A percentile compares a stretch with the other conserved stretches of the same genome.
Evolutionary conservation across 2,329 filamentous ascomycete genomes (phyloP).

Genomic region (Trichoderma atrobrunneum): DNA sequence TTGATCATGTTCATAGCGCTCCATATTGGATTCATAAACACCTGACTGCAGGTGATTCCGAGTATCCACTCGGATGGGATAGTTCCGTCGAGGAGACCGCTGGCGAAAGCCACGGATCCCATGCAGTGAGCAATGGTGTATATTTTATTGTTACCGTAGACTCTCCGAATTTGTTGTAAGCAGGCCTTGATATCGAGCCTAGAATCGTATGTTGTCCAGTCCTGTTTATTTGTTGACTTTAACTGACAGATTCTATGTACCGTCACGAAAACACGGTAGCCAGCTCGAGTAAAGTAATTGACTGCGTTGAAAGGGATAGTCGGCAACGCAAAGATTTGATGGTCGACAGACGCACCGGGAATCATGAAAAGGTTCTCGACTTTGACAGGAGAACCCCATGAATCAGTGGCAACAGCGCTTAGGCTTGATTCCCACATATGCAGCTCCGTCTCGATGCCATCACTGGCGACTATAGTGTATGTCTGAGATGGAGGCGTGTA

Average conservation of each 20-base stretch:
- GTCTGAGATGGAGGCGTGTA: constrained; percentile 44
- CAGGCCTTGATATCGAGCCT: constrained; percentile 58
- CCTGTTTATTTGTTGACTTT: constrained; percentile 45
- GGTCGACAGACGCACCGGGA: constrained; percentile 60
- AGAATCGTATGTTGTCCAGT: constrained; percentile 59
- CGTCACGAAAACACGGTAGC: constrained; percentile 58
- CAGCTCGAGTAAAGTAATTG: constrained; percentile 59
- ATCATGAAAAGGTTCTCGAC: constrained; percentile 56
- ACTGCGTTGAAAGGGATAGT: constrained; percentile 63
- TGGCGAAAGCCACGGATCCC: constrained; percentile 57
- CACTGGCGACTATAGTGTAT: constrained; percentile 48
- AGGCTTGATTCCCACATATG: constrained; percentile 56
- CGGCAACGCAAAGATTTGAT: constrained; percentile 60
- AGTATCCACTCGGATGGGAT: constrained; percentile 56
- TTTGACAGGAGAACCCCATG: constrained; percentile 4
- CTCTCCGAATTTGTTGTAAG: constrained; percentile 49
- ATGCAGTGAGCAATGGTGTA: constrained; percentile 63
- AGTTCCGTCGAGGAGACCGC: constrained; percentile 60
- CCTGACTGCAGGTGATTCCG: constrained; percentile 58
- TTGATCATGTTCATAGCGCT: constrained; percentile 55
- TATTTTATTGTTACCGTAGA: constrained; percentile 38
- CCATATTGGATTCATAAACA: constrained; percentile 64
- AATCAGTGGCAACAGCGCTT: constrained; percentile 31
- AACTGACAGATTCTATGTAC: constrained; percentile 58
- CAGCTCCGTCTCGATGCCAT: constrained; percentile 52